Evolutionary conservation across 2,329 filamentous ascomycete species (phyloP).

Genomic region (Fusarium paranaense): DNA sequence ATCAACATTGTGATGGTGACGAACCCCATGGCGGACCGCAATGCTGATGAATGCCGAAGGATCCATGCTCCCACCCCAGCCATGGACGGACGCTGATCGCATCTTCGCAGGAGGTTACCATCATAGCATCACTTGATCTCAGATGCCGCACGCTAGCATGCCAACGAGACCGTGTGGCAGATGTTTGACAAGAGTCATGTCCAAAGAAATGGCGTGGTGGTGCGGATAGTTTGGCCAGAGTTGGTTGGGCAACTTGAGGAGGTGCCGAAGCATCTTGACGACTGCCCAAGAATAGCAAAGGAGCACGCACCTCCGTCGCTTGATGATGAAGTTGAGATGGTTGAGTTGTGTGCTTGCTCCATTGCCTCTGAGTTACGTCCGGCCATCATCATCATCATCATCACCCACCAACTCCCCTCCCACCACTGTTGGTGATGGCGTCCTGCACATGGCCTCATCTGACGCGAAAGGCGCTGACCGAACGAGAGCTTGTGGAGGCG

Average conservation of each 20-base stretch:
- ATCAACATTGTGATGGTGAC: not conserved
- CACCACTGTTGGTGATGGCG: constrained; percentile 13
- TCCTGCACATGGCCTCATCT: constrained; percentile 31
- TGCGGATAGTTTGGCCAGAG: constrained; percentile 8
- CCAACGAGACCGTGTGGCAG: constrained; percentile 17
- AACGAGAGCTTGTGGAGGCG: constrained; percentile 9
- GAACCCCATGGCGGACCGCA: constrained; percentile 13
- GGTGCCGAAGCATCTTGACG: constrained; percentile 4
- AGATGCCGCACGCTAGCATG: constrained; percentile 32
- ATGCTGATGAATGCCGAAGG: constrained; percentile 15
- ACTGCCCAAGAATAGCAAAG: constrained; percentile 5
- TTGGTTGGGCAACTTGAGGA: constrained; percentile 9
- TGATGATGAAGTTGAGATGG: constrained; percentile 7
- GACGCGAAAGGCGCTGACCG: constrained; percentile 18
- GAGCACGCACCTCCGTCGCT: not conserved
- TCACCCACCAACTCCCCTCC: not conserved
- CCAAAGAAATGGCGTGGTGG: constrained; percentile 19
- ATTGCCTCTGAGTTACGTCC: constrained; percentile 19
- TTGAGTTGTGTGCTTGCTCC: constrained; percentile 8
- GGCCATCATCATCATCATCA: constrained; percentile 18
- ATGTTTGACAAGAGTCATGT: constrained; percentile 36
- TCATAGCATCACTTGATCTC: constrained; percentile 41
- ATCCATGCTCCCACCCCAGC: constrained; percentile 18
- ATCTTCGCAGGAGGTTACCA: constrained; percentile 20
- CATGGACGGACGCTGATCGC: constrained; percentile 28